A percentile compares a stretch with the other conserved stretches of the same genome.
These are phyloP conservation scores for Blastocystis sp. DNA, from an alignment of 352 stramenopile species.

Conservation along the genomic window DNA sequence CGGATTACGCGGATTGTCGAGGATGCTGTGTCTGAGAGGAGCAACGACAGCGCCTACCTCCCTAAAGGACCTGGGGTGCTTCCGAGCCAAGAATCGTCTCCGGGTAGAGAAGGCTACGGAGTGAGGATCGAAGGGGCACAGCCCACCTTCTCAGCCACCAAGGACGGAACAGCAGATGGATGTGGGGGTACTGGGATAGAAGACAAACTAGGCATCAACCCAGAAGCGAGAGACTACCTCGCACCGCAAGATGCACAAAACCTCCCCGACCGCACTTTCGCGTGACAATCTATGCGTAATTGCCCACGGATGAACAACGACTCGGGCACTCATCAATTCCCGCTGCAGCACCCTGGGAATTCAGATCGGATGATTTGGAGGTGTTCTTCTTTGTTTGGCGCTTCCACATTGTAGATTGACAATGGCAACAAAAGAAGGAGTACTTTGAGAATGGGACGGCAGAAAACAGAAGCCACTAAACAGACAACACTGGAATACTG, in stretches of 20 bases:
- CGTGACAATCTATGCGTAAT: conserved; percentile 58
- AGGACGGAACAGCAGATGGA: not conserved
- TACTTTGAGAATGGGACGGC: no score
- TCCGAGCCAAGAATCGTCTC: conserved; percentile 24
- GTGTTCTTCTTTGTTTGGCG: conserved; percentile 9
- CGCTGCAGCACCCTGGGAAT: not conserved
- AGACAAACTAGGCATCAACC: not conserved
- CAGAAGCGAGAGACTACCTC: not conserved
- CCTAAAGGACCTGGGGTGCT: not conserved
- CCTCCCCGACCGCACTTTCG: not conserved
- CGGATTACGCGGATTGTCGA: not conserved
- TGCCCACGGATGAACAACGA: not conserved
- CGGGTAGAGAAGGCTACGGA: not conserved
- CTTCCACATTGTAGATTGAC: conserved; percentile 47
- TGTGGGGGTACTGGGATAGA: not conserved
- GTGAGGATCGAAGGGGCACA: not conserved
- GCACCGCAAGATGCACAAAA: conserved; percentile 20
- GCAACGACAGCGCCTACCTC: not conserved
- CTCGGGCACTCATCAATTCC: conserved; percentile 33
- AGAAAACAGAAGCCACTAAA: conserved; percentile 3
- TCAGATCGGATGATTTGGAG: not conserved
- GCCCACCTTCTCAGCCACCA: not conserved
- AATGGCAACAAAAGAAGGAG: no score
- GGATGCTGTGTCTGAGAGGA: not conserved
- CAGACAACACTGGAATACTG: not conserved